phyloP scores from a whole-genome alignment of 78 protist species.

The Polysphondylium violaceum region DNA sequence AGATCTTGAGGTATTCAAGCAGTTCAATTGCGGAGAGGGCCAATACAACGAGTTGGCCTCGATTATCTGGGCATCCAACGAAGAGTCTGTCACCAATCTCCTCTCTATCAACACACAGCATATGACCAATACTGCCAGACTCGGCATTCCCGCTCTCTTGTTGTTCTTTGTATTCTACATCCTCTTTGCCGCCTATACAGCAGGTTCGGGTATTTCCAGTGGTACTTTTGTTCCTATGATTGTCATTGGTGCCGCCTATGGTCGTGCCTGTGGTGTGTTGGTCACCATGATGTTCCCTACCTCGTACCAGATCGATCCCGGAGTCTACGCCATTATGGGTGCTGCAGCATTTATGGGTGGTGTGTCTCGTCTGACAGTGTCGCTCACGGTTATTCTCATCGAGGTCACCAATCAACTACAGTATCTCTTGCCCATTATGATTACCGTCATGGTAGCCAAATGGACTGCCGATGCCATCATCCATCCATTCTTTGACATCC shows the following conservation, averaged over 20 bases:
- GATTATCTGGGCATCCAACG: conserved; percentile 56
- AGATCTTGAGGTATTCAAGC: background rate
- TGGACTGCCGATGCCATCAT: conserved; percentile 73
- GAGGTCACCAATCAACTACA: conserved; percentile 67
- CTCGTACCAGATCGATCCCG: conserved; percentile 18
- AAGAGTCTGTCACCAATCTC: conserved; percentile 35
- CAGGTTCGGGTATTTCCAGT: conserved; percentile 45
- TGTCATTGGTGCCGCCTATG: conserved; percentile 91
- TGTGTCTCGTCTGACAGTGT: conserved; percentile 54
- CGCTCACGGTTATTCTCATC: conserved; percentile 72
- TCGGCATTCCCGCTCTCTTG: conserved; percentile 17
- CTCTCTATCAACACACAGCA: background rate
- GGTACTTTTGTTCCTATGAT: conserved; percentile 92
- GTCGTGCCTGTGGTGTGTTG: conserved; percentile 82
- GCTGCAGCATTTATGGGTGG: conserved; percentile 94
- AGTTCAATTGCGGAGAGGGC: conserved; percentile 38
- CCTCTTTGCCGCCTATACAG: conserved; percentile 70
- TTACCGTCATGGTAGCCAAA: conserved; percentile 78
- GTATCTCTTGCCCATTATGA: conserved; percentile 66
- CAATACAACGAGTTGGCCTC: conserved; percentile 40
- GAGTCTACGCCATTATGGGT: conserved; percentile 92
- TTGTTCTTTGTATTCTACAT: conserved; percentile 45
- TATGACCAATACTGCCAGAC: background rate
- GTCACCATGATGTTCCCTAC: background rate
- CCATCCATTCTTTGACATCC: conserved; percentile 87